Base-by-base conservation (phyloP, 345 rosid species). In the Camelina neglecta region DNA sequence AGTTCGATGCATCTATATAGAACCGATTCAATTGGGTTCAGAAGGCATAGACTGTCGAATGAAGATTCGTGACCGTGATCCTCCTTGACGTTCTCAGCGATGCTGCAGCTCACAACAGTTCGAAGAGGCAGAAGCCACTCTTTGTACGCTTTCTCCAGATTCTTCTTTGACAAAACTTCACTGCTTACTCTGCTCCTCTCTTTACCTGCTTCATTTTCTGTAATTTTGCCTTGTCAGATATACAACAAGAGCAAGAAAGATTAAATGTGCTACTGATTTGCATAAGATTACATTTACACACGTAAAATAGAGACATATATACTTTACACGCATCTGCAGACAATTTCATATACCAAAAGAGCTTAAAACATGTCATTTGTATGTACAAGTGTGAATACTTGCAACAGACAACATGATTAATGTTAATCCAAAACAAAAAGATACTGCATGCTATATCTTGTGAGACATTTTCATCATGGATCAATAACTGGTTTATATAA, bases 91-190 rank as follows among this genome's bases (percentile, higher is more conserved):
- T 78, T 85, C 85, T 83, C 84, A 9, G 88, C 81, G 45, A 69
- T 66, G 42, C 81, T 77, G 76, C 84, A 82, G 4, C 83, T 76
- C 79, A 90, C 84, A 45, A 90, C 71, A 33, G 83, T 79, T 41
- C 89, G 84, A 50, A 92, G 96, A 56, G 99, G 99, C 44, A 92
- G 75, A 55, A 95, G 85, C 99, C 99, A 95, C 67, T 90, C 91
- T 5, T 83, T 78, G 77, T 82, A 83, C 15, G 86, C 96, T 79
- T 80, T 87, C 80, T 72, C 79, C 61, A 92, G 82, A 61, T 83
- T 92, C 71, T 78, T 80, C 86, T 79, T 81, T 39, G 86, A 82
- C 31, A 83, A 74, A 29, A 88, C 80, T 63, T 81, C 86, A 3
- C 85, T 84, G 68, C 61, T 55, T 75, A 75, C 75, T 74, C 82